Percentiles rank a stretch among this genome's conserved stretches.
These are phyloP conservation scores for Trichoderma lentiforme DNA, from an alignment of 2,329 filamentous ascomycete genomes.

Conservation along the genomic window DNA sequence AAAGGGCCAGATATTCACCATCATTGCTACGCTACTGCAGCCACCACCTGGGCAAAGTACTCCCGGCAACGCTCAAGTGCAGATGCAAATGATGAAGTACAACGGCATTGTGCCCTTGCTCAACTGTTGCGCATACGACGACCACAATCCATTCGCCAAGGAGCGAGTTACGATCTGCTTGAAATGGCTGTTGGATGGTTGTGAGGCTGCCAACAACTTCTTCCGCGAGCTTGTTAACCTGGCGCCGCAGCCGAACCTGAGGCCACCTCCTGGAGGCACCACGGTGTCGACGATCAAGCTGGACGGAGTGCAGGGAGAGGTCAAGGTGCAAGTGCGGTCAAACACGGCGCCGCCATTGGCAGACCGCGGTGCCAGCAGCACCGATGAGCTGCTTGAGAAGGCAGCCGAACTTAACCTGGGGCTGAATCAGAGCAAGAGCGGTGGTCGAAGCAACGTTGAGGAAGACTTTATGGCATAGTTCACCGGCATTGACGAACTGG, in stretches of 20 bases:
- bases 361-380: conserved; percentile 23
- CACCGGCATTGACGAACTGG: not conserved
- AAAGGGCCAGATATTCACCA: conserved; percentile 88
- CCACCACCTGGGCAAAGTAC: conserved; percentile 63
- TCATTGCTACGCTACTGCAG: conserved; percentile 84
- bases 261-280: conserved; percentile 33
- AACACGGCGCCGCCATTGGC: conserved; percentile 26
- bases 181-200: conserved; percentile 78
- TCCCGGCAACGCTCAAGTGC: conserved; percentile 69
- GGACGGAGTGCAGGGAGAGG: conserved; percentile 55
- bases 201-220: conserved; percentile 68
- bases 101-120: conserved; percentile 85
- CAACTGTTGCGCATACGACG: conserved; percentile 86
- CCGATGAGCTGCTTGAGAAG: conserved; percentile 42
- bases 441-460: conserved; percentile 33
- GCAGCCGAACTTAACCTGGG: conserved; percentile 42
- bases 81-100: conserved; percentile 80
- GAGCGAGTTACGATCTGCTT: conserved; percentile 86
- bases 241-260: conserved; percentile 39
- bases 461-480: conserved; percentile 45
- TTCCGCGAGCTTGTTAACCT: conserved; percentile 60
- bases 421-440: not conserved
- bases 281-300: conserved; percentile 47
- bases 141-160: conserved; percentile 90
- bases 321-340: conserved; percentile 52